These are phyloP conservation scores for Phoma herbarum DNA, from an alignment of 2,329 filamentous ascomycete species.

Conservation along the genomic window DNA sequence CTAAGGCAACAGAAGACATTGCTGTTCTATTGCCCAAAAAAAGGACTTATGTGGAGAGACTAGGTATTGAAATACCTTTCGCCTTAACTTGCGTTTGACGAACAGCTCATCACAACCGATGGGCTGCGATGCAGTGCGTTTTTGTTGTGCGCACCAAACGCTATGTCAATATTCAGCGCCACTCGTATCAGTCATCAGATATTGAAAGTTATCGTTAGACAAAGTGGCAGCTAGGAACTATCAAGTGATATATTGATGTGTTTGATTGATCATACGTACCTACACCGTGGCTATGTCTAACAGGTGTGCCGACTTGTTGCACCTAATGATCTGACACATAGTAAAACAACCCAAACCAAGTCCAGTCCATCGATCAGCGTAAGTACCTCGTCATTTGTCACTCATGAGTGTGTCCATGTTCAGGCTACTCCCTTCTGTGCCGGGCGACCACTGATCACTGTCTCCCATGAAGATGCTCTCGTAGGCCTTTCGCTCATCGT, in stretches of 20 bases:
- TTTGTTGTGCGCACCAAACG: background rate
- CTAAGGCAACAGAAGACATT: background rate
- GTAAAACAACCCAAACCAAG: background rate
- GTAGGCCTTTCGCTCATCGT: constrained; percentile 27
- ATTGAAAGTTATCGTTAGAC: background rate
- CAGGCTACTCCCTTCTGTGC: constrained; percentile 1
- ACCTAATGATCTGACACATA: background rate
- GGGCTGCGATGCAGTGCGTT: background rate
- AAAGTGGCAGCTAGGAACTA: background rate
- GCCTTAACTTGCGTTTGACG: background rate
- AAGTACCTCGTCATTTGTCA: background rate
- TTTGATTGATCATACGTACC: constrained; percentile 10
- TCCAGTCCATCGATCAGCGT: too few species aligned
- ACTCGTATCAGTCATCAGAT: background rate
- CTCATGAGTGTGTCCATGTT: constrained; percentile 3
- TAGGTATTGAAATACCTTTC: background rate
- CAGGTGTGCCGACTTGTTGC: background rate
- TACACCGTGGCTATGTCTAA: background rate
- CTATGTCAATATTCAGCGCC: background rate
- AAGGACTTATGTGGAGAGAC: background rate
- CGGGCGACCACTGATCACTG: constrained; percentile 15
- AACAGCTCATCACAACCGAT: background rate
- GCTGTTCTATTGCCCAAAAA: background rate
- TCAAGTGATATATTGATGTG: background rate
- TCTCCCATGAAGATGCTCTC: constrained; percentile 32